Evolutionary conservation across 352 stramenopile species (phyloP).

Genomic region (Pythium plurisporium): DNA sequence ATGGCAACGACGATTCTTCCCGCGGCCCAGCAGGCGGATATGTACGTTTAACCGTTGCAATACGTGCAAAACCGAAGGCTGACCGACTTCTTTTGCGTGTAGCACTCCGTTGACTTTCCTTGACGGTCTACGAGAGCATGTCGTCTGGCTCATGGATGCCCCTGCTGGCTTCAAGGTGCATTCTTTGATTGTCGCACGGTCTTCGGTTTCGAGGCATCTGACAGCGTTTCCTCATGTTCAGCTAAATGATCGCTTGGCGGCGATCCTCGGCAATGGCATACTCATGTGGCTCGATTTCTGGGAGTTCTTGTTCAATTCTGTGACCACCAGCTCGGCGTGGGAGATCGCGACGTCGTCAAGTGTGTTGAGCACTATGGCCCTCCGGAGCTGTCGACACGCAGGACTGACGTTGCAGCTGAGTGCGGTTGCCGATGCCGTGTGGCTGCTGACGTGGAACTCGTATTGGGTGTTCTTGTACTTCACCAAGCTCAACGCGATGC

Average conservation of each 20-base stretch:
- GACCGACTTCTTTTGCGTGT: too few relatives aligned
- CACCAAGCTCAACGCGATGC: slow-evolving; percentile 73
- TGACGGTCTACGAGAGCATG: slow-evolving; percentile 41
- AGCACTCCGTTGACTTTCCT: slow-evolving; percentile 25
- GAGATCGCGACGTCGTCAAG: neutral
- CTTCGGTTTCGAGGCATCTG: neutral
- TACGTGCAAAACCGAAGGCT: too few relatives aligned
- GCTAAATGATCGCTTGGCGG: slow-evolving; percentile 87
- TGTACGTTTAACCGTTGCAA: neutral
- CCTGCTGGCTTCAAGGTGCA: slow-evolving; percentile 71
- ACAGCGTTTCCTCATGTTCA: slow-evolving; percentile 1
- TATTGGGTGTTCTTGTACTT: slow-evolving; percentile 86
- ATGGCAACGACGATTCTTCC: slow-evolving; percentile 2
- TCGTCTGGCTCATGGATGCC: slow-evolving; percentile 71
- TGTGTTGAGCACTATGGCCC: neutral
- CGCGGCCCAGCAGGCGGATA: neutral
- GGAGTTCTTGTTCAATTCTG: slow-evolving; percentile 41
- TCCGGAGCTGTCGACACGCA: slow-evolving; percentile 18
- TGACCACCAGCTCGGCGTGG: slow-evolving; percentile 17
- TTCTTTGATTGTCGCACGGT: neutral
- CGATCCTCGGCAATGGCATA: slow-evolving; percentile 83
- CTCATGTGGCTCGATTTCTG: slow-evolving; percentile 75
- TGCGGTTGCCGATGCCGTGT: slow-evolving; percentile 65
- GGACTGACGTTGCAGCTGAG: slow-evolving; percentile 76
- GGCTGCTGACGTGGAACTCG: slow-evolving; percentile 81